Evolutionary conservation across 1,139 yeast genomes (phyloP).

Genomic region (Nakaseomyces bracarensis): DNA sequence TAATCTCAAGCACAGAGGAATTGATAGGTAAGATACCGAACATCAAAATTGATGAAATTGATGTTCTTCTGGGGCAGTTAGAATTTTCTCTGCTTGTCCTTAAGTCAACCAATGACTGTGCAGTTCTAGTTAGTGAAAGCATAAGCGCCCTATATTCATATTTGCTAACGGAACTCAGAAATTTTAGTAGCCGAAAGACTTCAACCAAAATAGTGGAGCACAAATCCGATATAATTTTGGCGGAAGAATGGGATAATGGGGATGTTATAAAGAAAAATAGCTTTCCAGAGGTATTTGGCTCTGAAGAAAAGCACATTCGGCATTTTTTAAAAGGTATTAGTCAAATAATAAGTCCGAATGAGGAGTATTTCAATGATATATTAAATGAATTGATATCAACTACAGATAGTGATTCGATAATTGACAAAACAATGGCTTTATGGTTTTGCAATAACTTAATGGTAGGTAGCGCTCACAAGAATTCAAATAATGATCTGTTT

Average conservation of each 20-base stretch:
- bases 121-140: not conserved
- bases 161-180: not conserved
- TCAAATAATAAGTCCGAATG: constrained; percentile 11
- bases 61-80: not conserved
- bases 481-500: constrained; percentile 4
- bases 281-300: not conserved
- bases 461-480: constrained; percentile 17
- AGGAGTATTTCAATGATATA: constrained; percentile 8
- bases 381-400: constrained; percentile 15
- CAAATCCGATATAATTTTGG: constrained; percentile 1
- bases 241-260: not conserved
- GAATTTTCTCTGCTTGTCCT: not conserved
- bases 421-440: constrained; percentile 22
- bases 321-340: constrained; percentile 18
- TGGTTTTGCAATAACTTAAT: constrained; percentile 31
- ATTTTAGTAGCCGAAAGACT: not conserved
- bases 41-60: not conserved
- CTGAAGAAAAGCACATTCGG: constrained; percentile 15
- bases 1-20: not conserved
- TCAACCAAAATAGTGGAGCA: not conserved
- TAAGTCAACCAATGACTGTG: not conserved
- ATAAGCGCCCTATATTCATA: not conserved
- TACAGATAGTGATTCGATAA: constrained; percentile 9
- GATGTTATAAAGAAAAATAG: constrained; percentile 8
- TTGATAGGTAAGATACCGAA: not conserved